Evolutionary conservation across 2,329 filamentous ascomycete species (phyloP).

Genomic region (Botrytis squamosa): DNA sequence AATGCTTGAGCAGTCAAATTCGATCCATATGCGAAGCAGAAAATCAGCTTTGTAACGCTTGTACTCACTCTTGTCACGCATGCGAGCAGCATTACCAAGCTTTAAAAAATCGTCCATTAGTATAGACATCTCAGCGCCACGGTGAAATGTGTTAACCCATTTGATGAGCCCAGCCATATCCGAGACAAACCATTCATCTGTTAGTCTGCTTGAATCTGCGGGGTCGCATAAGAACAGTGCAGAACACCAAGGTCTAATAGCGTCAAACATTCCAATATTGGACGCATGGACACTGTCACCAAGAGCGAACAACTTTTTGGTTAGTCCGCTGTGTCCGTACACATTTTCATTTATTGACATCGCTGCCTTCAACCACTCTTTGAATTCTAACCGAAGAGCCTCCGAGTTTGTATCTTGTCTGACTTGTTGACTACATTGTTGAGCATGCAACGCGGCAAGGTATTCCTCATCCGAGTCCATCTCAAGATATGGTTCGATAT

Average conservation of each 20-base stretch:
- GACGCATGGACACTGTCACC: neutral
- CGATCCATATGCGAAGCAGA: neutral
- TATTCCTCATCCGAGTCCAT: neutral
- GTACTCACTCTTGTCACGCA: neutral
- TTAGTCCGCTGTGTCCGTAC: neutral
- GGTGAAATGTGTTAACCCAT: neutral
- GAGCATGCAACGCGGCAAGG: neutral
- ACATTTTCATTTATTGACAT: neutral
- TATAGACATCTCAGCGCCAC: constrained; percentile 1
- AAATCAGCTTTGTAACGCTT: neutral
- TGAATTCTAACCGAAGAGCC: neutral
- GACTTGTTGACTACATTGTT: neutral
- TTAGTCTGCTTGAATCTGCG: neutral
- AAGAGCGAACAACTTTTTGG: neutral
- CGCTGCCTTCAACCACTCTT: neutral
- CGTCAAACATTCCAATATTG: neutral
- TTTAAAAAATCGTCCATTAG: constrained; percentile 1
- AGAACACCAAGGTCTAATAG: constrained; percentile 8
- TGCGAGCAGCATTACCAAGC: neutral
- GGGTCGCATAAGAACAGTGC: neutral
- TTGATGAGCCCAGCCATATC: constrained; percentile 1
- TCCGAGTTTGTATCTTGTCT: neutral
- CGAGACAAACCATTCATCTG: neutral
- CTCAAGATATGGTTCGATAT: neutral
- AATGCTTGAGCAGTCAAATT: neutral